phyloP scores from a whole-genome alignment of 2,329 filamentous ascomycete species.

The Madurella fahalii region DNA sequence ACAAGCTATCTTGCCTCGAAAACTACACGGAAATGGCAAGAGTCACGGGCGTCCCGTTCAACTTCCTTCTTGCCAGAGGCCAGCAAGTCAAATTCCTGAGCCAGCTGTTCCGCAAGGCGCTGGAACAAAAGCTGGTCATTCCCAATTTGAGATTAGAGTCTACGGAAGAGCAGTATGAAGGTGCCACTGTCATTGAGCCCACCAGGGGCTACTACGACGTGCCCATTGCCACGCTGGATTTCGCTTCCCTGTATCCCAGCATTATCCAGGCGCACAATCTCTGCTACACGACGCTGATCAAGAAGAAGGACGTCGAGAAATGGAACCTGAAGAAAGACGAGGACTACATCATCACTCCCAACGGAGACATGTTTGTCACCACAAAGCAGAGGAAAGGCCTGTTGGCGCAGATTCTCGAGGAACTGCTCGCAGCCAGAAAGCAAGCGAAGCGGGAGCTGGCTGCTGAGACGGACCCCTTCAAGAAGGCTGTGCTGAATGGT shows the following conservation, averaged over 20 bases:
- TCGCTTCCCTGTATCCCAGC: conserved; percentile 95
- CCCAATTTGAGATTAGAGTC: conserved; percentile 72
- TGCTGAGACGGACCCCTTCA: conserved; percentile 89
- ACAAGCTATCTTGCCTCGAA: conserved; percentile 96
- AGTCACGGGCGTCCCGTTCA: conserved; percentile 98
- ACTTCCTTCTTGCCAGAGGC: conserved; percentile 82
- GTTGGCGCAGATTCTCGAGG: conserved; percentile 91
- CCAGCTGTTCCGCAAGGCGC: conserved; percentile 90
- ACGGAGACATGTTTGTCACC: conserved; percentile 90
- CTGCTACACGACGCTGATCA: conserved; percentile 91
- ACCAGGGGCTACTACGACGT: conserved; percentile 90
- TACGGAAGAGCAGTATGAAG: conserved; percentile 88
- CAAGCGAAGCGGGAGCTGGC: conserved; percentile 88
- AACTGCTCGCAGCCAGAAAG: conserved; percentile 87
- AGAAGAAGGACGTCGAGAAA: conserved; percentile 71
- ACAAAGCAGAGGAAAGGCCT: conserved; percentile 85
- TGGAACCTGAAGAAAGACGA: conserved; percentile 78
- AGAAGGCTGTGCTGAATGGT: conserved; percentile 96
- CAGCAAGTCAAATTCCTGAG: conserved; percentile 98
- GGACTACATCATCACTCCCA: conserved; percentile 95
- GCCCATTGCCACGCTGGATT: conserved; percentile 95
- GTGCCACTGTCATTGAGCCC: conserved; percentile 96
- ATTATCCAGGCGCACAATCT: conserved; percentile 99
- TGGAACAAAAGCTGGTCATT: conserved; percentile 90
- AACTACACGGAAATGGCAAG: conserved; percentile 99